A percentile compares a stretch with the other conserved stretches of the same genome.
Conservation (phyloP, 2,329 filamentous ascomycete genomes). For the Colletotrichum abscissum region DNA sequence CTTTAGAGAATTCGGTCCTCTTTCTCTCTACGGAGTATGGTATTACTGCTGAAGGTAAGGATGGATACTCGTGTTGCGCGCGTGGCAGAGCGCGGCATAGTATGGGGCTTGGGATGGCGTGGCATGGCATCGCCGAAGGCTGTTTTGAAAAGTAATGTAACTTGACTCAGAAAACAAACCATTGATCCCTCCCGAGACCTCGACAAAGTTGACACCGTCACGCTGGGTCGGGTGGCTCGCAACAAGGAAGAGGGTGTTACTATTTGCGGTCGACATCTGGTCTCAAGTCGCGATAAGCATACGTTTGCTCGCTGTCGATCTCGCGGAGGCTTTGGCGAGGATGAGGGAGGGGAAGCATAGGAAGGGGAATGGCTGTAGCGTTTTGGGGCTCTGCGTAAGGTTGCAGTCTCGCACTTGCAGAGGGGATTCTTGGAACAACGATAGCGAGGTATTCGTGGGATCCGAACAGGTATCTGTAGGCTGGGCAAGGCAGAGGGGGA, state of each 20-base stretch:
- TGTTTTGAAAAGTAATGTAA: constrained; percentile 1
- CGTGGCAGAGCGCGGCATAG: constrained; percentile 12
- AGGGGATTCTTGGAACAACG: neutral
- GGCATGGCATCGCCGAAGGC: constrained; percentile 8
- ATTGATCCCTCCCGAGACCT: neutral
- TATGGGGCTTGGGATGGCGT: constrained; percentile 13
- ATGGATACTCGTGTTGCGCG: neutral
- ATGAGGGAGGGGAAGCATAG: neutral
- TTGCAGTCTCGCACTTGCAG: neutral
- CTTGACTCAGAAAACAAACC: constrained; percentile 29
- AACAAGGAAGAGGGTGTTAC: constrained; percentile 31
- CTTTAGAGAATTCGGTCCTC: neutral
- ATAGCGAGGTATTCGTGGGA: constrained; percentile 6
- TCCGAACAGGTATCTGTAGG: neutral
- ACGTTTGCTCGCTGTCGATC: constrained; percentile 29
- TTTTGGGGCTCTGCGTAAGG: neutral
- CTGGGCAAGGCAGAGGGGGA: neutral
- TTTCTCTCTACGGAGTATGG: neutral
- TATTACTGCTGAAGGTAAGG: too few species aligned
- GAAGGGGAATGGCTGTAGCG: constrained; percentile 2
- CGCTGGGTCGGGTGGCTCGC: constrained; percentile 25
- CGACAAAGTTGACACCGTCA: constrained; percentile 28
- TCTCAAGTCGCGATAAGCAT: constrained; percentile 33
- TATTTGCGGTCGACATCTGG: constrained; percentile 31
- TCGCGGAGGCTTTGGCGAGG: constrained; percentile 10